phyloP scores from a whole-genome alignment of 176 grass and related monocot species.

The Phyllostachys edulis region DNA sequence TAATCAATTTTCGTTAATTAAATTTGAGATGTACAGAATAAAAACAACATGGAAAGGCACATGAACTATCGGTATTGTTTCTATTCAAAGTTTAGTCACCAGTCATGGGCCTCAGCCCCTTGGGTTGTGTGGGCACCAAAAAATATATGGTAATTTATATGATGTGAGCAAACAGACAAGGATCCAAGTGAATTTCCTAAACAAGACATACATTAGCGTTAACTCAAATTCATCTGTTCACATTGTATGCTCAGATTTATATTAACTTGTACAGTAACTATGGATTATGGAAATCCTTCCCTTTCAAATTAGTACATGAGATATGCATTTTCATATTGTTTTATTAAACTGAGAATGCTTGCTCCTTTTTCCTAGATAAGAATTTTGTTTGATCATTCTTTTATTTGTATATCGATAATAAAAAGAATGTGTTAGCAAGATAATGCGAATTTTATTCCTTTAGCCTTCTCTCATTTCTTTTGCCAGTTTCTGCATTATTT shows the following conservation, averaged over 20 bases:
- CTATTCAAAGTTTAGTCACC: neutral
- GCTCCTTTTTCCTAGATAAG: neutral
- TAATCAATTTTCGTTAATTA: neutral
- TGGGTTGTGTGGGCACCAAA: neutral
- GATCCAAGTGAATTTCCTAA: neutral
- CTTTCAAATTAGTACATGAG: neutral
- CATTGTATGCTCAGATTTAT: neutral
- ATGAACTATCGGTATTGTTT: neutral
- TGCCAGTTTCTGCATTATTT: neutral
- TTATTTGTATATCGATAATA: neutral
- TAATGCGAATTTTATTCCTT: neutral
- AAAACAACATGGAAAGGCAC: neutral
- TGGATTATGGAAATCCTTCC: neutral
- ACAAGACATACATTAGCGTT: too few relatives aligned
- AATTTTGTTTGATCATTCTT: constrained; percentile 3
- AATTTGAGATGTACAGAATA: neutral
- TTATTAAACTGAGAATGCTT: neutral
- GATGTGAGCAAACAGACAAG: neutral
- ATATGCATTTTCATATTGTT: neutral
- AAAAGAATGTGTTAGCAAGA: neutral
- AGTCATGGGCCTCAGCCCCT: neutral
- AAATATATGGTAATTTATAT: neutral
- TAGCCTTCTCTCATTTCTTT: constrained; percentile 7
- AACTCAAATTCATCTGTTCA: neutral
- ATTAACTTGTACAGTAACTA: neutral